Evolutionary conservation across 2,329 filamentous ascomycete genomes (phyloP), one percentile per base, ranked within the genome.

Genomic region (Colletotrichum cordylinicola): DNA sequence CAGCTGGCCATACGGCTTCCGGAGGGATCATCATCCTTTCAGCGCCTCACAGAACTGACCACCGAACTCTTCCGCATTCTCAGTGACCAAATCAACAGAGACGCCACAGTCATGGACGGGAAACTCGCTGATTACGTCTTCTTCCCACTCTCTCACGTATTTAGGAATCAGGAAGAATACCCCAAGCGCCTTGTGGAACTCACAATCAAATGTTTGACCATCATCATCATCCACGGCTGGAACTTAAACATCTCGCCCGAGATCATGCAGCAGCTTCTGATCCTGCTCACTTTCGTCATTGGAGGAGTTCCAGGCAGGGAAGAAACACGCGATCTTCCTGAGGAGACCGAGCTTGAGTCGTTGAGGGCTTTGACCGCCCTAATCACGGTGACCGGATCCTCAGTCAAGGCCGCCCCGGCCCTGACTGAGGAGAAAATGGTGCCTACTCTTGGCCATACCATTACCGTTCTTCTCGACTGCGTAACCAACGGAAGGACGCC

Each of bases 81-180:
- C 6, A 81, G 87, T 60, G 81, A 82, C 37, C 89, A 89, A 79
- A 79, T 86, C 33, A 80, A 82, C 56, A 80, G 80, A 29, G 87
- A 91, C 77, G 83, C 87, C 4, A 82, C 86, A 3, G 86, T 87
- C 1, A 83, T 98, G 21, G 95, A 98, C 82, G 90, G 93, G 68
- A 96, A 96, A 82, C 87, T 98, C 21, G 95, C 96, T 16, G 96
- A 98, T 86, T 99, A 98, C 87, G 91, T 94, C 81, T 98, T 98
- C 87, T 98, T 98, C 77, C 97, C 97, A 0, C 87, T 99, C 0
- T 96, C 95, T 1, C 94, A 97, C 79, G 92, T 98, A 52, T 93
- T 99, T 80, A 93, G 95, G 74, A 90, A 93, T 77, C 93, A 95
- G 79, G 91, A 94, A 77, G 88, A 90, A 64, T 91, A 96, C 70